Evolutionary conservation across 106 monocot species (phyloP), one percentile per base, ranked within the genome.

Genomic region (Apostasia shenzhenica): DNA sequence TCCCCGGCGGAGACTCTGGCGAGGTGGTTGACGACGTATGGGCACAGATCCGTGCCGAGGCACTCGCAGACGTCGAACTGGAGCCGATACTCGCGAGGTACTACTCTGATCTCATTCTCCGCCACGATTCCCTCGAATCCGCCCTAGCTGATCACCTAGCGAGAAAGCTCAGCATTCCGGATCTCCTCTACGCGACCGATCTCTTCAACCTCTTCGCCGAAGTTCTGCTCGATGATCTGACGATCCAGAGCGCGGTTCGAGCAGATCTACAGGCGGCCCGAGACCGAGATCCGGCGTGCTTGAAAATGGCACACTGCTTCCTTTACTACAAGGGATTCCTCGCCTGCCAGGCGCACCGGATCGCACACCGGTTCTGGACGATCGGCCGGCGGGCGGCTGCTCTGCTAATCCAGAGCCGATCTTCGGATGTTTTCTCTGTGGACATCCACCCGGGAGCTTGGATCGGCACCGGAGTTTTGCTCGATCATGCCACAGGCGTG

Each of bases 401-500:
- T 40, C 55, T 87, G 37, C 67, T 87, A 45, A 47, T 91, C 9
- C 91, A 91, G 66, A 75, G 70, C 60, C 69, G 82, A 39, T 68
- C 70, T 0, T 81, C 87, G 48, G 91, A 87, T 70, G 78, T 68
- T 43, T 87, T 91, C 67, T 76, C 74, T 2, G 91, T 91, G 48
- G 91, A 87, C 74, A 84, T 82, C 57, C 91, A 91, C 71, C 91
- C 91, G 0, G 84, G 75, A n/a, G 87, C 91, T 11, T 44, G 47
- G 9, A 74, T 91, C 6, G 87, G 87, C 13, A 42, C 69, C 3
- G 84, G 91, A 4, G 69, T 91, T 14, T 61, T 91, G 14, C 75
- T 91, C 41, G 91, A 87, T 72, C 91, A 91, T 69, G 91, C 91
- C 1, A 91, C 87, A 0, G 87, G 91, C 26, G 61, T 91, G 46